A percentile compares a stretch with the other conserved stretches of the same genome.
Conservation (phyloP, 2,329 filamentous ascomycete species). For the Colletotrichum liriopes region DNA sequence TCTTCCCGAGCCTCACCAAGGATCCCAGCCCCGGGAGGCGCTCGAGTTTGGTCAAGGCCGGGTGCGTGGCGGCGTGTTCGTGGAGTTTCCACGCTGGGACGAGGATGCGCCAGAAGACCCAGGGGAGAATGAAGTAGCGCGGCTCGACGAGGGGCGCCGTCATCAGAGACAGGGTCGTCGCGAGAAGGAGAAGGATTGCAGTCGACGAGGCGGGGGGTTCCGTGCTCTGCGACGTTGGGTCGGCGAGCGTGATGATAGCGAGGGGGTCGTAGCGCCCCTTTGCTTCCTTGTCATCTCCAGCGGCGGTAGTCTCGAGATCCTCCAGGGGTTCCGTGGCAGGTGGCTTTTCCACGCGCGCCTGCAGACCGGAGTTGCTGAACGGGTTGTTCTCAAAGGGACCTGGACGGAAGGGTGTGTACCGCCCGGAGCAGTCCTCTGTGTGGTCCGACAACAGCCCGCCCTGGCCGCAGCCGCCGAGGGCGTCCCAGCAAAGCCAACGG, state of each 20-base stretch:
- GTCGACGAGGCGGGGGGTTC: conserved; percentile 64
- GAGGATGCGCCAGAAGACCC: conserved; percentile 92
- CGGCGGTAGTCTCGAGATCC: not conserved
- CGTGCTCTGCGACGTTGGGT: conserved; percentile 47
- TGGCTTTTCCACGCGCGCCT: conserved; percentile 15
- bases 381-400: conserved; percentile 51
- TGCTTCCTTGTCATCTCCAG: not conserved
- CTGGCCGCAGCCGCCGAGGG: conserved; percentile 66
- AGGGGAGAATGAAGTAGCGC: conserved; percentile 95
- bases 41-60: conserved; percentile 1
- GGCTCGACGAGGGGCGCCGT: conserved; percentile 95
- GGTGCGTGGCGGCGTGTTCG: conserved; percentile 16
- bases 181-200: conserved; percentile 72
- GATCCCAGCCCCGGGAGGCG: conserved; percentile 25
- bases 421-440: conserved; percentile 28
- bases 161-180: conserved; percentile 84
- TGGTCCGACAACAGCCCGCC: conserved; percentile 13
- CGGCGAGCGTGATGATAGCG: conserved; percentile 45
- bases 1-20: conserved; percentile 39
- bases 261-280: conserved; percentile 24
- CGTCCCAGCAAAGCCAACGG: conserved; percentile 77
- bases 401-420: not conserved
- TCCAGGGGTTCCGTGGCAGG: not conserved
- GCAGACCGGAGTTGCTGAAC: conserved; percentile 43
- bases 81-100: conserved; percentile 68